phyloP scores from a whole-genome alignment of 2,329 filamentous ascomycete species.

The Graphilbum fragrans region DNA sequence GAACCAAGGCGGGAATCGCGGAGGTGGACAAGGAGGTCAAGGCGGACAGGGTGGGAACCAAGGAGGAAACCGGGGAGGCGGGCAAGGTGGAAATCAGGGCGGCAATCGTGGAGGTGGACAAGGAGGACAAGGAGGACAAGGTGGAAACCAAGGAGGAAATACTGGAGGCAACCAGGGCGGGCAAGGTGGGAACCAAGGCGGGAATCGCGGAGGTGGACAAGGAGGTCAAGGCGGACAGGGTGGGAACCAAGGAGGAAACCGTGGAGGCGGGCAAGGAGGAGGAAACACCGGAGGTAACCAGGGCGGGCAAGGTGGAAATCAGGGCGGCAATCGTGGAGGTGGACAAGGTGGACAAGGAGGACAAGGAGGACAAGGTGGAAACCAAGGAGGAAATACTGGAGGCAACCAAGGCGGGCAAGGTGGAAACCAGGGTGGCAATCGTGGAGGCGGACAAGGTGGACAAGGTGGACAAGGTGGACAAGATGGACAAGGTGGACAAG shows the following conservation, averaged over 20 bases:
- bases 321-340: not conserved
- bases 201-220: not conserved
- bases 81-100: not conserved
- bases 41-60: not conserved
- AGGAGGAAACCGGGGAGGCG: not conserved
- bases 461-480: constrained; percentile 12
- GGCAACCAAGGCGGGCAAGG: not conserved
- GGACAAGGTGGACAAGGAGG: not conserved
- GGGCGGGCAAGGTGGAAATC: not conserved
- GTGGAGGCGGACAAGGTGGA: constrained; percentile 17
- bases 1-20: not conserved
- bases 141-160: not conserved
- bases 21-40: not conserved
- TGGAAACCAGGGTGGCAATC: not conserved
- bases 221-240: not conserved
- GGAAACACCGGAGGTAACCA: not conserved
- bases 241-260: not conserved
- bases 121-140: not conserved
- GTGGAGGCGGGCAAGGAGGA: not conserved
- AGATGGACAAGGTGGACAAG: not conserved
- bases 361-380: constrained; percentile 5
- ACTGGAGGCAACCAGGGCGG: not conserved
- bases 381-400: not conserved
- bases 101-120: not conserved
- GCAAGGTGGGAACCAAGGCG: not conserved